These are phyloP conservation scores for Penicillium sp. DNA, from an alignment of 2,329 filamentous ascomycete genomes.

Conservation along the genomic window DNA sequence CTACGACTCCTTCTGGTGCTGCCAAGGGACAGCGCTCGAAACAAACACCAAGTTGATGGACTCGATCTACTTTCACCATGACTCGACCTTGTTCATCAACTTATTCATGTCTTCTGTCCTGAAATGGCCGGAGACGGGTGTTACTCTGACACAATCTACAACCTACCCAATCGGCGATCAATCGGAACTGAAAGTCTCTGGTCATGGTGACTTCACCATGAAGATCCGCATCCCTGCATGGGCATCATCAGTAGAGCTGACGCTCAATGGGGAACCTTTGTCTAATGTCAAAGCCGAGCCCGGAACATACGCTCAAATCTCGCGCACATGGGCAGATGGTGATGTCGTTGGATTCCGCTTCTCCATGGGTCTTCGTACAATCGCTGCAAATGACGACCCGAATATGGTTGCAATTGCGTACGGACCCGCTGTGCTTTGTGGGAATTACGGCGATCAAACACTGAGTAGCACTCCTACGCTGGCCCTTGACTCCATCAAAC, in stretches of 20 bases:
- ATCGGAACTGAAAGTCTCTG: background rate
- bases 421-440: background rate
- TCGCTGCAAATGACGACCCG: constrained; percentile 1
- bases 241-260: background rate
- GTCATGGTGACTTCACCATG: background rate
- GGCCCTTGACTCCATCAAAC: constrained; percentile 1
- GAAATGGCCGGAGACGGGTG: background rate
- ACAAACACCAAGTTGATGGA: constrained; percentile 55
- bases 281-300: background rate
- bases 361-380: background rate
- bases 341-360: background rate
- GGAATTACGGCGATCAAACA: background rate
- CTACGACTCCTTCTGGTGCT: constrained; percentile 54
- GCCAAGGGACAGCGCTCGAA: constrained; percentile 52
- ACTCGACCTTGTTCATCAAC: constrained; percentile 21
- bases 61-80: constrained; percentile 50
- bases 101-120: background rate
- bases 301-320: background rate
- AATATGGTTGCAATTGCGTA: background rate
- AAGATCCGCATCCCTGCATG: background rate
- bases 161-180: background rate
- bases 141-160: background rate
- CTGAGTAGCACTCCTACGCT: background rate
- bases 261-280: background rate
- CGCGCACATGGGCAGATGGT: background rate